Base-by-base conservation (phyloP, 2,329 filamentous ascomycete species). In the Phaeosphaeria sp. region DNA sequence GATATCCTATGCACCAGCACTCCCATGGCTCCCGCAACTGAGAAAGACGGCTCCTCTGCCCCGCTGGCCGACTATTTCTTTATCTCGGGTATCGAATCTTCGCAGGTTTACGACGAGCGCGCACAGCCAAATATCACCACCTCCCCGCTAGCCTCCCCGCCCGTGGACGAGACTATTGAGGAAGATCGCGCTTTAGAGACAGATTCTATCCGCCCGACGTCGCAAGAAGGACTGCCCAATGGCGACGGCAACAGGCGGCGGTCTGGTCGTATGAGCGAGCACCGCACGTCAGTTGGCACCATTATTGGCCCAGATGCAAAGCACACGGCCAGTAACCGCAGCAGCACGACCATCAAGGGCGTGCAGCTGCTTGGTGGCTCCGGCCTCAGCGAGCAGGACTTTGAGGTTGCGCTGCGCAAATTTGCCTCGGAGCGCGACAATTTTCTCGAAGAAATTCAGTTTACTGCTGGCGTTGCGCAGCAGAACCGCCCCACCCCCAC, bases 351-450 rank as follows among this genome's bases (percentile, higher is more conserved):
- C 18, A 87, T 89, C 69, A 85, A 83, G 66, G 80, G 76, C 50
- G 54, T 80, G 21, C 77, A 77, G 55, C n/a, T 50, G 46, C 50
- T 75, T 55, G 79, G 77, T 54, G 77, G 72, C 20, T 74, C 77
- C 4, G 78, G 75, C 15, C 77, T 87, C 27, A 86, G 80, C 56
- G 92, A 96, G 72, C 92, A 91, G 71, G 95, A 98, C 77, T 99
- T 99, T 71, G 95, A 98, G 74, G 89, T 91, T 72, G 94, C 95
- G 23, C 83, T 99, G 66, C 82, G 93, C 71, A 98, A 97, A 79
- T 99, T 99, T 76, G 93, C 95, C 46, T 90, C 89, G n/a, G 94
- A 98, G 80, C 85, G 95, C 64, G 95, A 99, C 70, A 90, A 89
- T 59, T 99, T 99, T 71, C 82, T 98, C 52, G 92, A 96, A 63